Evolutionary conservation across 2,329 filamentous ascomycete species (phyloP), one percentile per base, ranked within the genome.

Genomic region (Aspergillus sp.): DNA sequence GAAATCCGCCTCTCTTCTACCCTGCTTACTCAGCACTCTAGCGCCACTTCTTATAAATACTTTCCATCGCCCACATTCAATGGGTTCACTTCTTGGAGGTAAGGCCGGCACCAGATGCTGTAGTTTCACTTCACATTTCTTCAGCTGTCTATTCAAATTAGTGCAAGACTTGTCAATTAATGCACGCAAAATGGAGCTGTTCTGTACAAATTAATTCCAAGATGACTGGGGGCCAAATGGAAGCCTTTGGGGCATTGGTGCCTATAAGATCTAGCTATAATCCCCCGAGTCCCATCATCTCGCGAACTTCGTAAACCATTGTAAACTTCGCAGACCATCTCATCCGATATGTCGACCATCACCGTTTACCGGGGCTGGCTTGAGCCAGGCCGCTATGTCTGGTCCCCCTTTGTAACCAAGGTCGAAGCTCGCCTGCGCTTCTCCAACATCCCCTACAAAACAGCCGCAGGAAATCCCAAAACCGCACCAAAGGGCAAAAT

Each of bases 321-420:
- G 15, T 27, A 53, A 34, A 17, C 5, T 5, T 42, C 24, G 17
- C 37, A 19, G 11, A 34, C 5, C 19, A 51, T 24, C 6, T 20
- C 45, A 33, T 2, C 51, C 37, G 24, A 49, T 12, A 47, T 49
- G 13, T 22, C 41, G 50, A 62, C 48, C 24, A 27, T 68, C 7
- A 81, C 73, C 6, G 60, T 87, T 49, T 84, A 77, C 68, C 81
- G 84, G 41, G 84, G 83, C 47, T 81, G 76, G 57, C 71, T 73
- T 33, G 67, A 72, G 2, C 58, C 68, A 1, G 74, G 72, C 5
- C 63, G 64, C 17, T 79, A 86, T 64, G 77, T 80, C 51, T 86
- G 83, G 83, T 87, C 85, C 0, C 84, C 85, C 9, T 88, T 86
- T 62, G 83, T 86, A 52, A 82, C 73, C 45, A 88, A 88, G 68